Evolutionary conservation across 441 rosid species (phyloP).

Genomic region (Iberis amara): DNA sequence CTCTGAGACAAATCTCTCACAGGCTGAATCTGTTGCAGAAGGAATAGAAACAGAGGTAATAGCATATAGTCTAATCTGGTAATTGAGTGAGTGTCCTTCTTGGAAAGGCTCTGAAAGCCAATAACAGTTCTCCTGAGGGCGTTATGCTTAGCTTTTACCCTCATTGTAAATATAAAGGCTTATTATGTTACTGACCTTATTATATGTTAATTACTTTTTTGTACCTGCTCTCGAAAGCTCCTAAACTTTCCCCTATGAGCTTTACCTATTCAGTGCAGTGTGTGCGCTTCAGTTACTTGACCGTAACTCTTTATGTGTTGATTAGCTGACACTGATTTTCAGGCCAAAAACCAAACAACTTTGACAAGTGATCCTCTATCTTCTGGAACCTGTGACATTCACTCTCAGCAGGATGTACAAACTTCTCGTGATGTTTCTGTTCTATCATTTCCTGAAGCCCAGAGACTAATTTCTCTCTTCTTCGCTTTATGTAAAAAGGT

Average conservation of each 20-base stretch:
- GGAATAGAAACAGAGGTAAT: slow-evolving; percentile 61
- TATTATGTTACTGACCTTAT: slow-evolving; percentile 2
- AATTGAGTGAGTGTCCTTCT: slow-evolving; percentile 8
- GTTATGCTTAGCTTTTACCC: slow-evolving; percentile 6
- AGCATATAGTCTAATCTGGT: slow-evolving; percentile 20
- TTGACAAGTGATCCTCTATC: slow-evolving; percentile 53
- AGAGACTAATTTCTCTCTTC: slow-evolving; percentile 73
- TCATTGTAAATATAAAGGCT: slow-evolving; percentile 8
- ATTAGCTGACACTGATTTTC: slow-evolving; percentile 30
- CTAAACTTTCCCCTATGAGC: slow-evolving; percentile 3
- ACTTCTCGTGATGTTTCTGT: slow-evolving; percentile 42
- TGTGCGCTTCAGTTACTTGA: slow-evolving; percentile 5
- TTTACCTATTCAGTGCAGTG: slow-evolving; percentile 12
- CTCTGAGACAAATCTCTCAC: slow-evolving; percentile 46
- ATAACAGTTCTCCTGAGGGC: slow-evolving; percentile 14
- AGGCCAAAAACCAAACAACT: slow-evolving; percentile 56
- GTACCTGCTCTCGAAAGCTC: slow-evolving; percentile 18
- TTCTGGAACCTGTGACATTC: slow-evolving; percentile 49
- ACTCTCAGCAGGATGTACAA: slow-evolving; percentile 40
- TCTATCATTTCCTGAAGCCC: slow-evolving; percentile 73
- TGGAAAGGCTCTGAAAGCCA: slow-evolving; percentile 14
- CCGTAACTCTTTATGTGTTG: slow-evolving; percentile 17
- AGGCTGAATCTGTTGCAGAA: slow-evolving; percentile 43
- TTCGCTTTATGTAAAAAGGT: slow-evolving; percentile 98
- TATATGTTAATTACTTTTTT: slow-evolving; percentile 12